Base-by-base conservation (phyloP, 1,284 basidiomycete species). In the Rhodotorula sp. region DNA sequence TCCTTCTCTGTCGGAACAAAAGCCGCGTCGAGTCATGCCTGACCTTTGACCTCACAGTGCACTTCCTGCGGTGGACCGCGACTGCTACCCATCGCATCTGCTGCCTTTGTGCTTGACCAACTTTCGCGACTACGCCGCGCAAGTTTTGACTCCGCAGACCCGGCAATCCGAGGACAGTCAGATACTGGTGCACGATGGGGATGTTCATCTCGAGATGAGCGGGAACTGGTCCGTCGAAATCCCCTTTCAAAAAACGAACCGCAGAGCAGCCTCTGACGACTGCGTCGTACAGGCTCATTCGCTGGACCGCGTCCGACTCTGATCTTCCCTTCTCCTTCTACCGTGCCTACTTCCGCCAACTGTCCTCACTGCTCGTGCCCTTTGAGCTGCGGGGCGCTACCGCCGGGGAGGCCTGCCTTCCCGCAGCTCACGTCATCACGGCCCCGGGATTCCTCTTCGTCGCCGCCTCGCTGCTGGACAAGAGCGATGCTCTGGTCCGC, bases 291-390 rank as follows among this genome's bases (percentile, higher is more conserved):
- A 77, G 76, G 79, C 77, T 80, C 45, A 79, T 80, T 31, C 76
- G 79, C 19, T 80, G 79, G 79, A 79, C 77, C 6, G 79, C 79
- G 0, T 79, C 79, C 71, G 84, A 85, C 72, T 84, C 84, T 7
- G 84, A 85, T 76, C 80, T 85, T 5, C 84, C 84, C 71, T 84
- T 84, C 23, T 82, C 84, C 0, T 85, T 85, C 79, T 84, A 84
- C 77, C 81, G 84, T 66, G 83, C 84, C 0, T 85, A 85, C 72
- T 83, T 85, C 73, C 80, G 82, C 43, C 83, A 84, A 72, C 80
- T 85, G 18, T 83, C 83, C 4, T 67, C 72, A 7, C 83, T 83
- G 72, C 80, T 84, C 45, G 78, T 81, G 18, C 56, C 82, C 74
- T 10, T 79, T 55, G 77, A 81, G 62, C 73, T 79, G 12, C 50